phyloP scores from a whole-genome alignment of 345 rosid genomes.

The Brassica juncea region DNA sequence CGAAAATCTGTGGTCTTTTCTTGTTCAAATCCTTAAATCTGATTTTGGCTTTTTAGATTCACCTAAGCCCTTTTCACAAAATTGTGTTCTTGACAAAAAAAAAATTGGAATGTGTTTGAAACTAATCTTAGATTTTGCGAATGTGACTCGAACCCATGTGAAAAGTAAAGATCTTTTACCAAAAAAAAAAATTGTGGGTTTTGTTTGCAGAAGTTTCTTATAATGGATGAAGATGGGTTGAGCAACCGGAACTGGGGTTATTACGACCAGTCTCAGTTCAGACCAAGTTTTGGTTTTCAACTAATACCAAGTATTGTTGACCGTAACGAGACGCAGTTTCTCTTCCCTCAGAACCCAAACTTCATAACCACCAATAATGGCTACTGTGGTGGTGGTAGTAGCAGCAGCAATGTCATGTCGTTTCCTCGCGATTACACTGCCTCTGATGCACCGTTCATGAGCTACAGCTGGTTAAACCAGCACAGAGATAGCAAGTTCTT shows the following conservation, averaged over 20 bases:
- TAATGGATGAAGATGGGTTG: slow-evolving; percentile 72
- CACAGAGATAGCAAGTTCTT: slow-evolving; percentile 68
- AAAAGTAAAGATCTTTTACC: slow-evolving; percentile 1
- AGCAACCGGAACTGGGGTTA: slow-evolving; percentile 82
- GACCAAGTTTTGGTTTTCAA: slow-evolving; percentile 73
- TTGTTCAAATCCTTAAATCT: background rate
- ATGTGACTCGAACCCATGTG: background rate
- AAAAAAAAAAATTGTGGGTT: background rate
- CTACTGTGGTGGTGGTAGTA: slow-evolving; percentile 26
- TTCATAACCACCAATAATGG: slow-evolving; percentile 35
- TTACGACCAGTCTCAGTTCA: slow-evolving; percentile 74
- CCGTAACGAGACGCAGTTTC: slow-evolving; percentile 63
- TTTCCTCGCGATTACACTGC: slow-evolving; percentile 62
- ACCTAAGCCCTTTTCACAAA: background rate
- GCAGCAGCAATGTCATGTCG: slow-evolving; percentile 51
- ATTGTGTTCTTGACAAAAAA: background rate
- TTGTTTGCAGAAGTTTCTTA: slow-evolving; percentile 43
- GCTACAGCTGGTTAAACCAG: slow-evolving; percentile 68
- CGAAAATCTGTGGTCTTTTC: background rate
- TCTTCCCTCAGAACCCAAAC: slow-evolving; percentile 60
- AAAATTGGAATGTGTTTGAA: background rate
- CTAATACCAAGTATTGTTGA: slow-evolving; percentile 63
- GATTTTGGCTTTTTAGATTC: background rate
- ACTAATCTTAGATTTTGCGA: background rate
- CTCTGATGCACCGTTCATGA: slow-evolving; percentile 58